These are phyloP conservation scores for Aspergillus jensenii DNA, from an alignment of 2,329 filamentous ascomycete genomes.

Conservation along the genomic window DNA sequence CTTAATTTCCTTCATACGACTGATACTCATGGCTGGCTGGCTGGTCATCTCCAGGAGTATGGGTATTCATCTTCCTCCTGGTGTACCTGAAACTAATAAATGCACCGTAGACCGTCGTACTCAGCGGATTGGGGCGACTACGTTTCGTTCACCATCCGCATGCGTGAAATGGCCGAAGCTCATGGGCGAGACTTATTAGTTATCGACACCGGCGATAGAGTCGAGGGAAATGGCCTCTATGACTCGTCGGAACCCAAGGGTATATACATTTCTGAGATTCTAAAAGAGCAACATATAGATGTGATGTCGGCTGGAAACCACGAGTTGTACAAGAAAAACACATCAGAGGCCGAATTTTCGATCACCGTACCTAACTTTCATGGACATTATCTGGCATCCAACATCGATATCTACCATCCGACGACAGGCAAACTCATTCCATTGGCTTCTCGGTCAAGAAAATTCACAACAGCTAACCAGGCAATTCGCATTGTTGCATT, in stretches of 20 bases:
- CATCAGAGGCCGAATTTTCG: conserved; percentile 74
- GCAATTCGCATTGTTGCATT: conserved; percentile 82
- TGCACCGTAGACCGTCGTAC: conserved; percentile 69
- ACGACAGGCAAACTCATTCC: conserved; percentile 69
- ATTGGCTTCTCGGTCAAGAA: conserved; percentile 78
- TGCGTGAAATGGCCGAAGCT: conserved; percentile 75
- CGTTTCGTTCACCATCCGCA: conserved; percentile 82
- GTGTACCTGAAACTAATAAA: conserved; percentile 10
- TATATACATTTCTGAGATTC: conserved; percentile 82
- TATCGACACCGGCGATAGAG: conserved; percentile 89
- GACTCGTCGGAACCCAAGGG: conserved; percentile 87
- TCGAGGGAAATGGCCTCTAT: conserved; percentile 94
- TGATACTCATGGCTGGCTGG: conserved; percentile 94
- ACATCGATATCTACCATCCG: conserved; percentile 81
- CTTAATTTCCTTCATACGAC: conserved; percentile 98
- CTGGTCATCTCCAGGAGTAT: conserved; percentile 87
- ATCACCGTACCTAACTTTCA: conserved; percentile 81
- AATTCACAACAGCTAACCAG: conserved; percentile 88
- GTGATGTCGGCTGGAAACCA: conserved; percentile 88
- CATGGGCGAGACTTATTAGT: conserved; percentile 82
- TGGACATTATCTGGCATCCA: conserved; percentile 81
- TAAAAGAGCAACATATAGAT: conserved; percentile 79
- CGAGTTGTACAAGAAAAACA: conserved; percentile 82
- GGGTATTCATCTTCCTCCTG: conserved; percentile 21
- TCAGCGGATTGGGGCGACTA: conserved; percentile 98